Conservation (phyloP, 75 land plant genomes). For the Adiantum capillusveneris region DNA sequence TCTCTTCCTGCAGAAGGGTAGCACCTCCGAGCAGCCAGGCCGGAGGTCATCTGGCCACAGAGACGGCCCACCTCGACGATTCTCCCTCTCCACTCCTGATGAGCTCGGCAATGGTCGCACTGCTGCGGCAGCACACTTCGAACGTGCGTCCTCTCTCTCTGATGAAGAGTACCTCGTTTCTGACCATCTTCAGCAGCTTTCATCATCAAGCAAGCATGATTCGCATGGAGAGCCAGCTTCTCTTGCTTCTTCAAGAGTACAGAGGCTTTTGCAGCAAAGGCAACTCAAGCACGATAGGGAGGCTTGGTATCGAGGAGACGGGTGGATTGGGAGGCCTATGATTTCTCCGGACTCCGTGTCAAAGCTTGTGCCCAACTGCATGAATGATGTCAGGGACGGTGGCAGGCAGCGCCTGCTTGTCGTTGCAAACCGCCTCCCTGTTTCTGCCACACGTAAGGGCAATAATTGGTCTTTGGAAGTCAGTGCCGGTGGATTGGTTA, state of each 20-base stretch:
- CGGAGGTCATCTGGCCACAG: no score
- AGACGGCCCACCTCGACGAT: background rate
- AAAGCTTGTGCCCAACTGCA: background rate
- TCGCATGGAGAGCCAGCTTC: background rate
- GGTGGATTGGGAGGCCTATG: background rate
- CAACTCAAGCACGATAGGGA: background rate
- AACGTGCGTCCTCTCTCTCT: background rate
- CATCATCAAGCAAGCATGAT: background rate
- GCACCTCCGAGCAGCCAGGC: no score
- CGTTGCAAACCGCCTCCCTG: slow-evolving; percentile 47
- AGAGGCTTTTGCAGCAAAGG: background rate
- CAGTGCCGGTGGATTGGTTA: slow-evolving; percentile 55
- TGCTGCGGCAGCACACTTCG: background rate
- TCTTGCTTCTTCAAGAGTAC: background rate
- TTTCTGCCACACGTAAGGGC: slow-evolving; percentile 36
- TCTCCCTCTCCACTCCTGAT: slow-evolving; percentile 4
- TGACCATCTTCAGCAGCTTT: background rate
- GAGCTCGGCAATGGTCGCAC: background rate
- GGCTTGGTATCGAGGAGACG: background rate
- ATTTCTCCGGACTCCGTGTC: background rate
- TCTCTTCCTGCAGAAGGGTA: no score
- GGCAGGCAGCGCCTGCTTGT: slow-evolving; percentile 32
- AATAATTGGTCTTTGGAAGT: slow-evolving; percentile 30
- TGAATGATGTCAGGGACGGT: background rate
- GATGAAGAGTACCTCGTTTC: slow-evolving; percentile 1